A percentile compares a stretch with the other conserved stretches of the same genome.
These are phyloP conservation scores for Ogataea parapolymorpha DNA, from an alignment of 805 yeast genomes.

Conservation along the genomic window DNA sequence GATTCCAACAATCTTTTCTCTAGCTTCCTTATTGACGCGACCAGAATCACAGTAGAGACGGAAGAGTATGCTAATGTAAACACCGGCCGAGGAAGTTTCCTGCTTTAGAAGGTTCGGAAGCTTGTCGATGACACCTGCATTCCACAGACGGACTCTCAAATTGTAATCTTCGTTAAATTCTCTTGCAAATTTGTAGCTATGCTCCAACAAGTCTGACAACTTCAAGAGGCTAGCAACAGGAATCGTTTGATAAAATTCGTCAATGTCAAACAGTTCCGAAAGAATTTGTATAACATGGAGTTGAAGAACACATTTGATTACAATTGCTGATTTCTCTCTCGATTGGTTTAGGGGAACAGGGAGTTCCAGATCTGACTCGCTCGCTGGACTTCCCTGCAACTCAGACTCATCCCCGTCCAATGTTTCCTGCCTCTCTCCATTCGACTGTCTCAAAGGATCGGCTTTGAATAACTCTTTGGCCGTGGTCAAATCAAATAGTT, in stretches of 20 bases:
- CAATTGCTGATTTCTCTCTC: conserved; percentile 68
- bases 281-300: conserved; percentile 82
- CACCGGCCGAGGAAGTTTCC: conserved; percentile 88
- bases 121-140: conserved; percentile 87
- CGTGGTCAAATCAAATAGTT: conserved; percentile 75
- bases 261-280: conserved; percentile 72
- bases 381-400: conserved; percentile 9
- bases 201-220: conserved; percentile 56
- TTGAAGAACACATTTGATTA: conserved; percentile 89
- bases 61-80: conserved; percentile 76
- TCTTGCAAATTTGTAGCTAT: conserved; percentile 78
- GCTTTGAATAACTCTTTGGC: conserved; percentile 77
- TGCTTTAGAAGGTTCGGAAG: conserved; percentile 89
- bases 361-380: conserved; percentile 18
- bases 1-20: conserved; percentile 48
- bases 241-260: conserved; percentile 61
- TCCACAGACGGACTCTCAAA: conserved; percentile 82
- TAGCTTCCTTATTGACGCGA: conserved; percentile 45
- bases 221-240: conserved; percentile 64
- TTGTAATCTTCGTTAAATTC: conserved; percentile 87
- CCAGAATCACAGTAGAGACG: conserved; percentile 67
- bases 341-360: conserved; percentile 39
- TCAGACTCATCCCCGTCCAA: conserved; percentile 18
- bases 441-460: conserved; percentile 41
- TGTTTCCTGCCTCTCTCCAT: conserved; percentile 24